Evolutionary conservation across 495 filamentous ascomycete genomes (phyloP), one percentile per base, ranked within the genome.

Genomic region (Entonaema liquescens): DNA sequence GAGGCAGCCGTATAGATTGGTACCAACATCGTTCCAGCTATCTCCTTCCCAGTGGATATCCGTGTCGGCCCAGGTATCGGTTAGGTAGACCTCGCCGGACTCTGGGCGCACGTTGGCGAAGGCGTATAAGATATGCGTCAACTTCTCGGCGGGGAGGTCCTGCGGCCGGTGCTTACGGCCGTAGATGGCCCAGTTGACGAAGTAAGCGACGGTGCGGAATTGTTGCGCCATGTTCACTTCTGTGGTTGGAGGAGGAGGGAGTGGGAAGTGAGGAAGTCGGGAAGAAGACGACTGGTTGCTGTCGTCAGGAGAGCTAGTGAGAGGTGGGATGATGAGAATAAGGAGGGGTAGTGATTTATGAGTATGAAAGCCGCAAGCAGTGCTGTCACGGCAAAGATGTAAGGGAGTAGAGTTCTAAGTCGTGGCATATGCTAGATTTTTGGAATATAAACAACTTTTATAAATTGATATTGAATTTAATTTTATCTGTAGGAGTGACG

Each of bases 111-210:
- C 85, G 76, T 91, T 90, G 68, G 70, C 70, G 76, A 91, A 91
- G 54, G 88, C 83, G 68, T 85, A 98, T 7, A 98, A 87, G 6
- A 98, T 81, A 80, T 98, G 95, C 0, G 94, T 98, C 42, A 98
- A 82, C 65, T 96, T 92, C 40, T 93, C 87, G 13, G 87, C 91
- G 4, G 94, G 94, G 12, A 98, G 83, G 75, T 96, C 91, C 67
- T 96, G 92, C 1, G 94, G 94, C 38, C 91, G 87, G 79, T 96
- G 91, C 68, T 94, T 91, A 67, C 95, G 88, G 33, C 86, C 93
- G 80, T 98, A 98, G 76, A 98, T 97, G 55, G 93, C 95, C 94
- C 93, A 95, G 81, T 97, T 94, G 60, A 93, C 91, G 70, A 90
- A 97, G 83, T 97, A 97, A 15, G 91, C 91, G 58, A 95, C 91